phyloP scores from a whole-genome alignment of 306 rosid genomes.

The Quercus dentata region DNA sequence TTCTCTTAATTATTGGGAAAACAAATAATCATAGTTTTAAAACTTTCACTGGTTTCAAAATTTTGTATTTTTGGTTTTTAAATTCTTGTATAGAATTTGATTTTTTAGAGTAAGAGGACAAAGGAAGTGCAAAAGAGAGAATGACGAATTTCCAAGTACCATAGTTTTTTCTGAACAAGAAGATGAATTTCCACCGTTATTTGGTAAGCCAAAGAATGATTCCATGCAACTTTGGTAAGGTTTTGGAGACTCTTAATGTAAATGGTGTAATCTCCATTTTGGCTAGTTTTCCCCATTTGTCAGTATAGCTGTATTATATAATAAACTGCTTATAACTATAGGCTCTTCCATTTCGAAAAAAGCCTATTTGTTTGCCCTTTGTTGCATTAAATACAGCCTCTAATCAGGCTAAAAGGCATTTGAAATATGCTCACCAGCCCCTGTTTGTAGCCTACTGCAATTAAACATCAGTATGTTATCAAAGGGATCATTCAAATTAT shows the following conservation, averaged over 20 bases:
- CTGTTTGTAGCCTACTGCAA: constrained; percentile 23
- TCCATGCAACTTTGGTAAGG: constrained; percentile 40
- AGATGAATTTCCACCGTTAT: constrained; percentile 76
- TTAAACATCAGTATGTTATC: neutral
- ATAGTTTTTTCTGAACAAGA: constrained; percentile 68
- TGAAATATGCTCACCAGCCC: constrained; percentile 9
- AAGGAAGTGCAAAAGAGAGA: constrained; percentile 44
- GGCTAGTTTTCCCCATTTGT: constrained; percentile 40
- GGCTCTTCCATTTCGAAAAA: constrained; percentile 14
- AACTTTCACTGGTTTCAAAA: constrained; percentile 3
- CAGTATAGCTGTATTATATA: constrained; percentile 53
- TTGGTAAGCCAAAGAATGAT: constrained; percentile 58
- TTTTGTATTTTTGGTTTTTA: constrained; percentile 8
- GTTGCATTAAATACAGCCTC: constrained; percentile 32
- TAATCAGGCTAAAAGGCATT: constrained; percentile 21
- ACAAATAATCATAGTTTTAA: neutral
- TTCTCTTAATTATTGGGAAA: constrained; percentile 2
- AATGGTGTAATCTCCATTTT: constrained; percentile 33
- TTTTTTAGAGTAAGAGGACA: constrained; percentile 51
- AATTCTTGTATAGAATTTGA: constrained; percentile 14
- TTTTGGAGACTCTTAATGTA: constrained; percentile 43
- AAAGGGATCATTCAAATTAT: neutral
- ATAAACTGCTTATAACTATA: constrained; percentile 31
- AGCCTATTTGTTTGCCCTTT: constrained; percentile 28
- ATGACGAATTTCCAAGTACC: constrained; percentile 34